A percentile compares a stretch with the other conserved stretches of the same genome.
Evolutionary conservation across 1,284 basidiomycete species (phyloP).

Genomic region (Malassezia vespertilionis): DNA sequence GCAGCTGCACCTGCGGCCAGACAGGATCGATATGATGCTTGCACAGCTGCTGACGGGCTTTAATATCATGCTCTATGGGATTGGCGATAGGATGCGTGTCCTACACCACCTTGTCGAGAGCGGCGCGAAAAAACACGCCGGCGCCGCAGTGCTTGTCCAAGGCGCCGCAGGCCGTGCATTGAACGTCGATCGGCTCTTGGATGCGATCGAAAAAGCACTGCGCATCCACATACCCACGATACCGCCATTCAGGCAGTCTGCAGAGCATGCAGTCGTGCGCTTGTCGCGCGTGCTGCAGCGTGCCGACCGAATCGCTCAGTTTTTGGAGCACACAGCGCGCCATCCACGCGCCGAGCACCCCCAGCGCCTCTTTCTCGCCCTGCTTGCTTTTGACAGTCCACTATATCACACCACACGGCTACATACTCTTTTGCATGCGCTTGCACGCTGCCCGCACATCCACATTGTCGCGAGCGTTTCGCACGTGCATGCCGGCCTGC

Average conservation of each 20-base stretch:
- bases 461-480: slow-evolving; percentile 13
- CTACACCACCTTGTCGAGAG: slow-evolving; percentile 4
- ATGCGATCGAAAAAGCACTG: slow-evolving; percentile 13
- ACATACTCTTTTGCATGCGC: slow-evolving; percentile 15
- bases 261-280: neutral
- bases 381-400: slow-evolving; percentile 13
- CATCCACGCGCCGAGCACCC: neutral
- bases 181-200: slow-evolving; percentile 10
- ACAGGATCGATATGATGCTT: neutral
- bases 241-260: neutral
- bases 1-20: slow-evolving; percentile 3
- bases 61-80: slow-evolving; percentile 15
- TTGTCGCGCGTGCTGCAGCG: slow-evolving; percentile 12
- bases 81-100: slow-evolving; percentile 10
- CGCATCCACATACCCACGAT: neutral
- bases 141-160: slow-evolving; percentile 12
- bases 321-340: neutral
- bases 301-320: slow-evolving; percentile 1
- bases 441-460: slow-evolving; percentile 10
- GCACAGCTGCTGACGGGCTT: slow-evolving; percentile 12
- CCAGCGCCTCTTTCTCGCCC: slow-evolving; percentile 7
- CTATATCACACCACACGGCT: slow-evolving; percentile 12
- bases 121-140: slow-evolving; percentile 1
- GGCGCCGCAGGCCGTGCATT: slow-evolving; percentile 15
- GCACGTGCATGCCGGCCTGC: slow-evolving; percentile 13